Conservation (phyloP, 345 rosid species). For the Citrus glauca region DNA sequence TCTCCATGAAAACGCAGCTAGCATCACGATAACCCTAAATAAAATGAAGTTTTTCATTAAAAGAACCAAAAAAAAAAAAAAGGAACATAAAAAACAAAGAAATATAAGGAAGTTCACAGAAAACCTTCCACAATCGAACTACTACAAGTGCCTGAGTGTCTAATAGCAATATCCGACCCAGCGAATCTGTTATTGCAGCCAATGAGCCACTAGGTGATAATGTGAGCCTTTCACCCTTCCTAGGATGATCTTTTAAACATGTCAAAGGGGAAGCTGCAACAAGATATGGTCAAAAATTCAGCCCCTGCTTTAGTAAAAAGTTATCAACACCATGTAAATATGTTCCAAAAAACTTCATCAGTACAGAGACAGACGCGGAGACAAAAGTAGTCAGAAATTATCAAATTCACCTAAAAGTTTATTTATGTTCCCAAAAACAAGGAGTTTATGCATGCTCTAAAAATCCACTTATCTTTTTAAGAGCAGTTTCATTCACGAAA, state of each 20-base stretch:
- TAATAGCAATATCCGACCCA: conserved; percentile 89
- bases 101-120: neutral
- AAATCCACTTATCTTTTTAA: neutral
- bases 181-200: conserved; percentile 97
- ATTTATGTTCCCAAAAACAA: neutral
- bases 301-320: neutral
- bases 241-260: conserved; percentile 89
- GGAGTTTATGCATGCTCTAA: neutral
- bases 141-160: conserved; percentile 97
- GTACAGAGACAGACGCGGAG: too few species aligned
- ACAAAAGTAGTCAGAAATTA: neutral
- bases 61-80: neutral
- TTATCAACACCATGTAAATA: neutral
- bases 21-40: conserved; percentile 94
- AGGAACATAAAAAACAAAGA: neutral
- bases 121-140: conserved; percentile 95
- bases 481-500: neutral
- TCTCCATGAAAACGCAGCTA: conserved; percentile 89
- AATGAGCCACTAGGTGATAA: conserved; percentile 94
- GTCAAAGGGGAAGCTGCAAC: conserved; percentile 88
- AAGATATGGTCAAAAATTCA: conserved; percentile 17
- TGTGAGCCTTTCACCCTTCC: conserved; percentile 89
- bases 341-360: neutral
- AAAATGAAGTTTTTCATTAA: conserved; percentile 2
- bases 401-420: neutral